phyloP scores from a whole-genome alignment of 2,329 filamentous ascomycete genomes.

The Sclerotinia trifoliorum region DNA sequence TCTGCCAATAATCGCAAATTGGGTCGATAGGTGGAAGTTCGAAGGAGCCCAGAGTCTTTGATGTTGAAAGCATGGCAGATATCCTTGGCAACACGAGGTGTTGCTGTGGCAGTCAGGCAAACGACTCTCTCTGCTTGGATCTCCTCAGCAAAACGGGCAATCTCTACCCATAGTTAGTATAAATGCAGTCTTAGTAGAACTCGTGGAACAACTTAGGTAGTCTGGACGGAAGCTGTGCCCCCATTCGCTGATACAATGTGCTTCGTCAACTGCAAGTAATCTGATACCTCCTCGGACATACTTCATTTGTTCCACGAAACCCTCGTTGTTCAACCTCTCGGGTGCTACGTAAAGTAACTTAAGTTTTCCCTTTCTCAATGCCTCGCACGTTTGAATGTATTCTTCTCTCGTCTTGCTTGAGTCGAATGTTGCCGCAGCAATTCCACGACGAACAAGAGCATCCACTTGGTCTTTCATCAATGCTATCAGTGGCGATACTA shows the following conservation, averaged over 20 bases:
- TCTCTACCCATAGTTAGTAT: constrained; percentile 34
- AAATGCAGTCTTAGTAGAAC: neutral
- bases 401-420: constrained; percentile 51
- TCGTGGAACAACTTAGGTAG: constrained; percentile 46
- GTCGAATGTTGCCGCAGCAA: constrained; percentile 55
- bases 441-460: constrained; percentile 48
- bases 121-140: constrained; percentile 57
- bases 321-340: constrained; percentile 60
- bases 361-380: constrained; percentile 48
- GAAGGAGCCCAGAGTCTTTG: constrained; percentile 50
- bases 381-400: constrained; percentile 45
- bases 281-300: constrained; percentile 55
- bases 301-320: constrained; percentile 56
- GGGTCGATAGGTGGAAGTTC: constrained; percentile 57
- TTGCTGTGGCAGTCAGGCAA: constrained; percentile 60
- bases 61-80: constrained; percentile 55
- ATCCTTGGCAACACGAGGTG: constrained; percentile 54
- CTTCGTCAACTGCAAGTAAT: constrained; percentile 57
- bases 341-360: constrained; percentile 59
- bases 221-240: constrained; percentile 52
- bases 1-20: constrained; percentile 54
- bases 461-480: constrained; percentile 63
- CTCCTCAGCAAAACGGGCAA: constrained; percentile 56
- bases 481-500: constrained; percentile 56
- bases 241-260: constrained; percentile 59